phyloP scores from a whole-genome alignment of 768 basidiomycete species.

The Pleurotus cornucopiae region DNA sequence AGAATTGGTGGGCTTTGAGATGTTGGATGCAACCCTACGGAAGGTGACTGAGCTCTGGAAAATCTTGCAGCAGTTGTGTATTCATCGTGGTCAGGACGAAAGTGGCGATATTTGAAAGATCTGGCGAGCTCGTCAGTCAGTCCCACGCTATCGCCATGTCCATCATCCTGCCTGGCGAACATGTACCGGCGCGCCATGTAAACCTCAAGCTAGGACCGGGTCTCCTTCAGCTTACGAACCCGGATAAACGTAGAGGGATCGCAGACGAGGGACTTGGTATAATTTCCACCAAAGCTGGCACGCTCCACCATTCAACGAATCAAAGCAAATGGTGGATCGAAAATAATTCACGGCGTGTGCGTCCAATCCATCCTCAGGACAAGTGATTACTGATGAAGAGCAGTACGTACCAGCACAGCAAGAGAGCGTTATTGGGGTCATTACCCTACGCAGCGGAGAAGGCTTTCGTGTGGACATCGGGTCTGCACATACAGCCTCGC shows the following conservation, averaged over 20 bases:
- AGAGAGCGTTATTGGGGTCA: constrained; percentile 84
- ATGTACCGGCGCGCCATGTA: constrained; percentile 66
- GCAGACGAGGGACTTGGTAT: constrained; percentile 26
- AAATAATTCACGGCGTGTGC: constrained; percentile 75
- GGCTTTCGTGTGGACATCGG: constrained; percentile 95
- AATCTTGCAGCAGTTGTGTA: constrained; percentile 52
- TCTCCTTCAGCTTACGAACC: constrained; percentile 44
- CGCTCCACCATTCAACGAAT: constrained; percentile 65
- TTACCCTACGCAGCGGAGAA: constrained; percentile 80
- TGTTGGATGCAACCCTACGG: constrained; percentile 43
- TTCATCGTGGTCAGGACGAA: constrained; percentile 23
- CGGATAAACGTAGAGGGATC: neutral
- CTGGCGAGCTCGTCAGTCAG: too few species aligned
- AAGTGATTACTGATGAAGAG: neutral
- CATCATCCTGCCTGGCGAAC: constrained; percentile 78
- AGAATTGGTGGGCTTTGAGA: neutral
- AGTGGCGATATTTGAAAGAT: neutral
- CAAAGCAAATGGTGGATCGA: constrained; percentile 88
- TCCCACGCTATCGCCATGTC: constrained; percentile 27
- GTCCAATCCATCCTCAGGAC: constrained; percentile 23
- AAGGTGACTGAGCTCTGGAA: constrained; percentile 68
- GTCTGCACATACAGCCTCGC: constrained; percentile 73
- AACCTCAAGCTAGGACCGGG: constrained; percentile 89
- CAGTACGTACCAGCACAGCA: constrained; percentile 91
- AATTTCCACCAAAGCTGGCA: constrained; percentile 66